These are phyloP conservation scores for Hypoxylon sp. DNA, from an alignment of 2,329 filamentous ascomycete species.

Conservation along the genomic window DNA sequence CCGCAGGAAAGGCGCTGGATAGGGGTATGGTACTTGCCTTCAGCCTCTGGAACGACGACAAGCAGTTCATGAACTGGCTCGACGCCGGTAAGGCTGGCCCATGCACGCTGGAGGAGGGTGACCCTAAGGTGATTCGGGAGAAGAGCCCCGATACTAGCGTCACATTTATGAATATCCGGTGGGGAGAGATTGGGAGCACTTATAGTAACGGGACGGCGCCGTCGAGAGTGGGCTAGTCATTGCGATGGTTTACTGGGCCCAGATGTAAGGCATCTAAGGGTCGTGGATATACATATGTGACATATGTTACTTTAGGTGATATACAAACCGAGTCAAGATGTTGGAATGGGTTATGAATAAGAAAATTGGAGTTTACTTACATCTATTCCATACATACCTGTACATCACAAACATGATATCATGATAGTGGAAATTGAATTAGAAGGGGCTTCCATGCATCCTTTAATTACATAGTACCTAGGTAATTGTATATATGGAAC, in stretches of 20 bases:
- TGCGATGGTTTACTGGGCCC: not conserved
- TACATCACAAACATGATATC: no score
- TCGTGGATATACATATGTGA: no score
- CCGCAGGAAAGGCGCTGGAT: conserved; percentile 58
- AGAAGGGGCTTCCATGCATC: no score
- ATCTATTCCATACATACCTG: no score
- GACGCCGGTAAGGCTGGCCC: conserved; percentile 64
- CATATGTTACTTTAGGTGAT: not conserved
- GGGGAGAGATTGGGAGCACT: conserved; percentile 47
- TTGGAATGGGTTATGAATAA: no score
- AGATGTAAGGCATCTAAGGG: not conserved
- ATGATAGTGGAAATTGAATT: conserved; percentile 1
- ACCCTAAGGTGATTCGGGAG: conserved; percentile 53
- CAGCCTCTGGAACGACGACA: conserved; percentile 67
- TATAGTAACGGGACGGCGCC: conserved; percentile 19
- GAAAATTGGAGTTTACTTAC: no score
- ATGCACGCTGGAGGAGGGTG: conserved; percentile 65
- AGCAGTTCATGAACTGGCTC: conserved; percentile 68
- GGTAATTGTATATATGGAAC: not conserved
- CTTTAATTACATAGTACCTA: no score
- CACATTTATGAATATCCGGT: conserved; percentile 47
- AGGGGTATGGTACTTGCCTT: conserved; percentile 66
- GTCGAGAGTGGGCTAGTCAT: not conserved
- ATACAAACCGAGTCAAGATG: not conserved
- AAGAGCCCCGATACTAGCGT: conserved; percentile 43